Base-by-base conservation (phyloP, 805 yeast species). In the Candida endomychidarum region DNA sequence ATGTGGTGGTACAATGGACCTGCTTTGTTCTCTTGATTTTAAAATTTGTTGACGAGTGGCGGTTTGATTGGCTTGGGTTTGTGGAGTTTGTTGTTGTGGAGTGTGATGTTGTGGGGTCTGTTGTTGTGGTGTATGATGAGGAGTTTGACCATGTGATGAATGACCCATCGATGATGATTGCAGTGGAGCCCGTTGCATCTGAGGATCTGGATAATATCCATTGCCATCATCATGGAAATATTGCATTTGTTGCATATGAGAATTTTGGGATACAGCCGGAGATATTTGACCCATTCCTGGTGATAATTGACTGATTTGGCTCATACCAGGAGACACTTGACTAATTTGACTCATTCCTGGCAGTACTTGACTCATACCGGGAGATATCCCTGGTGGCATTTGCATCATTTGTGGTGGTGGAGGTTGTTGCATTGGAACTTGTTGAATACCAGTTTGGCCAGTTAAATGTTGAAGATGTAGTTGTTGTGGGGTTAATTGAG, bases 1-100 rank as follows among this genome's bases (percentile, higher is more conserved):
- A 10, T 46, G 49, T 3, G 49, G 49, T 8, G 49, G 49, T 8
- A 42, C 42, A 17, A 32, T 32, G 3, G 35, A 32, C n/a, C 35
- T 32, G 14, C 35, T 32, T 3, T 22, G 35, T 32, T 32, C 35
- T 6, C 35, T 11, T 10, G 24, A 32, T 10, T 14, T 32, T 6
- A 32, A 8, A 21, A 45, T 45, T 17, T 22, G 45, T 20, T 42
- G 46, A 4, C 18, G 43, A 8, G 36, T 38, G 24, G 39, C 40
- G 11, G 23, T 37, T 31, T 41, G 48, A 14, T 19, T 29, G 9
- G 17, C 22, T 8, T 21, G 22, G 44, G n/a, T 8, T 39, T 40
- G 14, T 29, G 41, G 25, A 34, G 36, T 21, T 43, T 31, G 14
- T 34, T 22, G 10, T 24, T 20, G 15, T 21, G 27, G 5, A 14